These are phyloP conservation scores for Immersiella caudata DNA, from an alignment of 495 filamentous ascomycete genomes.

Conservation along the genomic window DNA sequence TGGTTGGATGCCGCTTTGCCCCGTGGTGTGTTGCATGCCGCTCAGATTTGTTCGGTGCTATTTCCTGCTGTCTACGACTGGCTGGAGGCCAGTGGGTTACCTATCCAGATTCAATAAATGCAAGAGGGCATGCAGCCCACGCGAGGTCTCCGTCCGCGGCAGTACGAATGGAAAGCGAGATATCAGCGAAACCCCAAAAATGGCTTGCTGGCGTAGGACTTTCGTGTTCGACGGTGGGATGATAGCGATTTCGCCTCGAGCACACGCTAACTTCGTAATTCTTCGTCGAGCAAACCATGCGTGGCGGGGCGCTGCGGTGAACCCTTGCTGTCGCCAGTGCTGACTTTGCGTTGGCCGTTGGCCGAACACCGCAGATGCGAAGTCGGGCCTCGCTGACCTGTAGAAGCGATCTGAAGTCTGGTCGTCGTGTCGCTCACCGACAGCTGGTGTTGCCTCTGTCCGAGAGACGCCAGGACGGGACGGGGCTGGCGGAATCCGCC, in stretches of 20 bases:
- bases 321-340: not conserved
- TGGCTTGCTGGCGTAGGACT: not conserved
- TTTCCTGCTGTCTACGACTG: not conserved
- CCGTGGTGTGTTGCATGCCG: conserved; percentile 1
- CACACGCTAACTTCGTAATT: not conserved
- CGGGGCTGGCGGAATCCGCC: conserved; percentile 10
- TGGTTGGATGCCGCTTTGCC: not conserved
- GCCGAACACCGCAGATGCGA: not conserved
- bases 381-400: conserved; percentile 1
- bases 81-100: not conserved
- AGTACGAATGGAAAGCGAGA: not conserved
- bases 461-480: not conserved
- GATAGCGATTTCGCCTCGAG: not conserved
- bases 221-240: not conserved
- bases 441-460: not conserved
- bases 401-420: not conserved
- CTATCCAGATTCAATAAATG: not conserved
- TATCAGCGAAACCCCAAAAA: not conserved
- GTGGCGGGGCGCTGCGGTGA: not conserved
- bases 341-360: not conserved
- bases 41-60: not conserved
- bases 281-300: not conserved
- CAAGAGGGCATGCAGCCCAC: not conserved
- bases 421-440: not conserved
- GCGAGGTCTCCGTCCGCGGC: not conserved